A percentile compares a stretch with the other conserved stretches of the same genome.
Evolutionary conservation across 2,329 filamentous ascomycete genomes (phyloP).

Genomic region (Aspergillus calidoustus): DNA sequence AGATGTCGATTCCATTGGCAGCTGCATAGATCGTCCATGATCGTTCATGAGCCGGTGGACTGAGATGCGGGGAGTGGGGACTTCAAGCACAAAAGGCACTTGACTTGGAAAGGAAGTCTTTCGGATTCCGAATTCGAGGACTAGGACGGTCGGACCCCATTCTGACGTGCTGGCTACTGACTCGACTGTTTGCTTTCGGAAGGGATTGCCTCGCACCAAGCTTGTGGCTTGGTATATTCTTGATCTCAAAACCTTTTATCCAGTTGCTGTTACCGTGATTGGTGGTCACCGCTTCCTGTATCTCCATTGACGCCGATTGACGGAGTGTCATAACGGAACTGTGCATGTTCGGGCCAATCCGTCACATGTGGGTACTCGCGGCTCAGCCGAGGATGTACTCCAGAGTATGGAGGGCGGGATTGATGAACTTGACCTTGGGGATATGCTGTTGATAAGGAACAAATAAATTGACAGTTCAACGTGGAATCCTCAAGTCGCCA

Average conservation of each 20-base stretch:
- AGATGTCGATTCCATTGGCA: neutral
- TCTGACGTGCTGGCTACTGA: constrained; percentile 2
- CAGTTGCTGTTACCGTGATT: neutral
- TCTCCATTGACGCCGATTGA: neutral
- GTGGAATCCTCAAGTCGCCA: neutral
- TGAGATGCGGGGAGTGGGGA: neutral
- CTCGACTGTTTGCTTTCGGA: neutral
- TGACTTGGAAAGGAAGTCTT: neutral
- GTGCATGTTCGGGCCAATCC: neutral
- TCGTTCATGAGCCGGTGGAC: neutral
- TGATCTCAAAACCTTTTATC: neutral
- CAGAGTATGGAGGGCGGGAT: no score
- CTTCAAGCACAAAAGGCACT: neutral
- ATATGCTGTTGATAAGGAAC: neutral
- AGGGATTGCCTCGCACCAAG: neutral
- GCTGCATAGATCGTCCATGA: neutral
- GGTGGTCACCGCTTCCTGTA: neutral
- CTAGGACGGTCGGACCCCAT: neutral
- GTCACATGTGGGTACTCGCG: neutral
- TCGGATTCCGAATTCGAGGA: neutral
- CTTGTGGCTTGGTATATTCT: neutral
- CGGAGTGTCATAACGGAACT: neutral
- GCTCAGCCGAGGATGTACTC: neutral
- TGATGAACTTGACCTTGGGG: neutral
- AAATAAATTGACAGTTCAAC: neutral